Conservation (phyloP, 371 early-diverging fungal genomes). For the Dinochytrium kinnereticum region DNA sequence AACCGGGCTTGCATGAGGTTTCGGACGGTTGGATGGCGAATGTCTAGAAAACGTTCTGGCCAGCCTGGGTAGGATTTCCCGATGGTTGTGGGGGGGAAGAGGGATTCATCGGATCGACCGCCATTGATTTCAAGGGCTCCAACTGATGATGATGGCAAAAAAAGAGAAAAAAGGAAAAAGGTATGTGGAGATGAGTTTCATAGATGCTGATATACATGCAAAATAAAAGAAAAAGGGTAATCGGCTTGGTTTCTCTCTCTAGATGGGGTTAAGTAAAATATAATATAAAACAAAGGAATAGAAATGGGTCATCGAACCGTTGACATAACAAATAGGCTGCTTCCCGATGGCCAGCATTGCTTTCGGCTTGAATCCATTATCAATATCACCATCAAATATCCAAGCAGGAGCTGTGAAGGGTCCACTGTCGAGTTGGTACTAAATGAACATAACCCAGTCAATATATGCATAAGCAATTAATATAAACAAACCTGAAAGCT, state of each 20-base stretch:
- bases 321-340: not conserved
- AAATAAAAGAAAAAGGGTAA: not conserved
- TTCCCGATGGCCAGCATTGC: not conserved
- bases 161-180: not conserved
- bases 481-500: not conserved
- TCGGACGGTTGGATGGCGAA: not conserved
- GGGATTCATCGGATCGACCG: not conserved
- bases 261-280: not conserved
- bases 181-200: not conserved
- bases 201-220: not conserved
- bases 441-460: not conserved
- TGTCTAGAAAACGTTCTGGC: slow-evolving; percentile 6
- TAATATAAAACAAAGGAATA: not conserved
- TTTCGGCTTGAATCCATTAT: not conserved
- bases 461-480: not conserved
- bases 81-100: not conserved
- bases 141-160: not conserved
- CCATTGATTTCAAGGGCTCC: not conserved
- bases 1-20: slow-evolving; percentile 3
- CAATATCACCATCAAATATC: not conserved
- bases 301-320: not conserved
- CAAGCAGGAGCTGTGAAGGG: slow-evolving; percentile 1
- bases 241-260: not conserved
- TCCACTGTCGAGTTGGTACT: slow-evolving; percentile 6
- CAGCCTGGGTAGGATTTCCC: slow-evolving; percentile 1